phyloP scores from a whole-genome alignment of 2,329 filamentous ascomycete species.

The Fusarium neocosmosporiellum region DNA sequence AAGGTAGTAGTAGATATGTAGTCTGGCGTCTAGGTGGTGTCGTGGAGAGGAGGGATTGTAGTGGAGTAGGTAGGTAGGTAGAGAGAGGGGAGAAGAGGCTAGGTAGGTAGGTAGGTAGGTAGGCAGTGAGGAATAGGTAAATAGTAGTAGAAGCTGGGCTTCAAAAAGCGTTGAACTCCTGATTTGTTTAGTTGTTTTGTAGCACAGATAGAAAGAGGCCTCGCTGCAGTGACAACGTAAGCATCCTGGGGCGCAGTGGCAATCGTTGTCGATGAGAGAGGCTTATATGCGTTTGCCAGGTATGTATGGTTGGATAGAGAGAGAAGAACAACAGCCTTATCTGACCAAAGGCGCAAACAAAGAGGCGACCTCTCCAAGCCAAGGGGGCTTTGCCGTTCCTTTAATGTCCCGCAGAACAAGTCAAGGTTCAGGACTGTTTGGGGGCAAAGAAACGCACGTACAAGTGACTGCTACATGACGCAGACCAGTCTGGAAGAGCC shows the following conservation, averaged over 20 bases:
- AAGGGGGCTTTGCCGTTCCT: constrained; percentile 17
- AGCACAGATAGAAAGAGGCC: constrained; percentile 31
- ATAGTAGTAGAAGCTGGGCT: constrained; percentile 5
- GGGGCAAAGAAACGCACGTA: not conserved
- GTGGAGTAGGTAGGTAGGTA: not conserved
- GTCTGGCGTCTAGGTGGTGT: not conserved
- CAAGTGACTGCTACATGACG: constrained; percentile 37
- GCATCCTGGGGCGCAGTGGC: constrained; percentile 33
- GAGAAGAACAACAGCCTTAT: constrained; percentile 20
- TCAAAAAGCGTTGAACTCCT: constrained; percentile 22
- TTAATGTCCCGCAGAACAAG: constrained; percentile 27
- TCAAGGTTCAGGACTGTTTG: constrained; percentile 25
- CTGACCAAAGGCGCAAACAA: constrained; percentile 30
- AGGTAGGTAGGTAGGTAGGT: not conserved
- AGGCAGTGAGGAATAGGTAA: not conserved
- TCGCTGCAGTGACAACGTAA: constrained; percentile 37
- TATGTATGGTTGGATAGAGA: constrained; percentile 4
- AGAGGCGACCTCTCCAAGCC: not conserved
- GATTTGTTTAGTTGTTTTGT: constrained; percentile 34
- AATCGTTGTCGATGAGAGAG: constrained; percentile 26
- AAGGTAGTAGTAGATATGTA: constrained; percentile 2
- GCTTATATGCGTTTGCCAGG: constrained; percentile 34
- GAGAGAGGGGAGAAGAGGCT: not conserved
- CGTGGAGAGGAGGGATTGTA: not conserved
- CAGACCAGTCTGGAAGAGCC: constrained; percentile 2